Evolutionary conservation across 2,329 filamentous ascomycete species (phyloP).

Genomic region (Biscogniauxia marginata): DNA sequence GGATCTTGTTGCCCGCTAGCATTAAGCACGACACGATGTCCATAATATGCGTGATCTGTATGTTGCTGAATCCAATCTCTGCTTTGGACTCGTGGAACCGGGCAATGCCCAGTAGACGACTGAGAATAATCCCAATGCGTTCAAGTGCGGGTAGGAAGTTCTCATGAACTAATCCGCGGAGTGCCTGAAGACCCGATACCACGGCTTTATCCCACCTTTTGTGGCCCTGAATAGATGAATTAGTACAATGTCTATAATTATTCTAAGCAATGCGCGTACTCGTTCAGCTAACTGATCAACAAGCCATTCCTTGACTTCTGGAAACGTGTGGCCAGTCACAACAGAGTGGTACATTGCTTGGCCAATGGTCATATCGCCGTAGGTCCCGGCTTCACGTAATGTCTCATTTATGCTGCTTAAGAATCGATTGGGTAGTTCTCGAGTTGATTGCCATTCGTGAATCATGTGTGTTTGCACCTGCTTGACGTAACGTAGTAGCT

Average conservation of each 20-base stretch:
- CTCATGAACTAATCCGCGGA: slow-evolving; percentile 78
- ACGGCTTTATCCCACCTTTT: slow-evolving; percentile 95
- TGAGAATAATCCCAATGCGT: slow-evolving; percentile 76
- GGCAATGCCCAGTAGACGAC: slow-evolving; percentile 79
- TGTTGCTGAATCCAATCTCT: slow-evolving; percentile 64
- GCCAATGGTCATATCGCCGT: slow-evolving; percentile 61
- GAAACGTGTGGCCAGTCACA: slow-evolving; percentile 76
- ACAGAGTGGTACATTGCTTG: slow-evolving; percentile 81
- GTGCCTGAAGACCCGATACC: slow-evolving; percentile 70
- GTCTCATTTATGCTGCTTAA: slow-evolving; percentile 75
- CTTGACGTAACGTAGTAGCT: slow-evolving; percentile 78
- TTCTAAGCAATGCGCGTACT: slow-evolving; percentile 45
- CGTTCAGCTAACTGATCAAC: slow-evolving; percentile 78
- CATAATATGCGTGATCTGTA: slow-evolving; percentile 62
- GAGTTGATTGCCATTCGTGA: slow-evolving; percentile 78
- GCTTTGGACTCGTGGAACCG: slow-evolving; percentile 69
- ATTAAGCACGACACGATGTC: slow-evolving; percentile 75
- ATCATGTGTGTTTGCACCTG: slow-evolving; percentile 78
- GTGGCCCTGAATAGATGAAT: slow-evolving; percentile 60
- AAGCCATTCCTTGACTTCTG: slow-evolving; percentile 80
- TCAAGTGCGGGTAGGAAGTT: slow-evolving; percentile 88
- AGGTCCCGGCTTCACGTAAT: slow-evolving; percentile 59
- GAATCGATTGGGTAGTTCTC: slow-evolving; percentile 77
- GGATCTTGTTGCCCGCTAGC: slow-evolving; percentile 70
- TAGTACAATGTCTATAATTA: background rate